These are phyloP conservation scores for Sarcodon aspratus DNA, from an alignment of 768 basidiomycete genomes.

Conservation along the genomic window DNA sequence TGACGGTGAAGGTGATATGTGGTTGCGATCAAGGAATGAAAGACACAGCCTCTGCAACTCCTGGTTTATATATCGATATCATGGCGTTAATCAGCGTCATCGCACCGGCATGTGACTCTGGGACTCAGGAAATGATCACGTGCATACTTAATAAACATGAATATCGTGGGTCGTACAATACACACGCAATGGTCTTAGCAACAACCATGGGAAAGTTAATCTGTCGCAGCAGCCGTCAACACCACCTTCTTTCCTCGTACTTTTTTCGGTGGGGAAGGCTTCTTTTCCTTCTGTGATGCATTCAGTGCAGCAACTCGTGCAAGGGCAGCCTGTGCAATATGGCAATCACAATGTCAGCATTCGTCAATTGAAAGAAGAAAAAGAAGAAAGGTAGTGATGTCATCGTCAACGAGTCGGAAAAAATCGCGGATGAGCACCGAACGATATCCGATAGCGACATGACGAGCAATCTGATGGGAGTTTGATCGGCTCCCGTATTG, in stretches of 20 bases:
- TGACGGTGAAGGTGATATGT: too few relatives aligned
- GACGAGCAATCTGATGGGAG: conserved; percentile 40
- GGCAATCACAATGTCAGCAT: neutral
- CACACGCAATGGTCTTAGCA: too few relatives aligned
- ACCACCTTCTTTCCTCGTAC: conserved; percentile 56
- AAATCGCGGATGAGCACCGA: conserved; percentile 39
- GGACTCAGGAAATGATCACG: too few relatives aligned
- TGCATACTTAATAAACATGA: too few relatives aligned
- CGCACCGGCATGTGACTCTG: too few relatives aligned
- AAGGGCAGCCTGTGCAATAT: conserved; percentile 45
- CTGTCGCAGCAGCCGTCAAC: neutral
- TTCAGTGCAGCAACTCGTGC: conserved; percentile 68
- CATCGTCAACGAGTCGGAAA: conserved; percentile 65
- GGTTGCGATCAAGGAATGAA: too few relatives aligned
- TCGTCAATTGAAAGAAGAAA: conserved; percentile 7
- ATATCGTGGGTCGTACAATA: too few relatives aligned
- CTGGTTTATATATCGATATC: too few relatives aligned
- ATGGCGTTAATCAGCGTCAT: too few relatives aligned
- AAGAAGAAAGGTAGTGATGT: conserved; percentile 27
- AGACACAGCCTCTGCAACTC: too few relatives aligned
- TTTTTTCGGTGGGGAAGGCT: conserved; percentile 57
- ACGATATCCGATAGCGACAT: conserved; percentile 76
- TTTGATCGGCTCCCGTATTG: conserved; percentile 45
- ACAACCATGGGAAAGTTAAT: neutral
- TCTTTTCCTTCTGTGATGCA: conserved; percentile 61